Percentiles rank a stretch among this genome's conserved stretches.
phyloP scores from a whole-genome alignment of 768 basidiomycete species.

The Suillus discolor region DNA sequence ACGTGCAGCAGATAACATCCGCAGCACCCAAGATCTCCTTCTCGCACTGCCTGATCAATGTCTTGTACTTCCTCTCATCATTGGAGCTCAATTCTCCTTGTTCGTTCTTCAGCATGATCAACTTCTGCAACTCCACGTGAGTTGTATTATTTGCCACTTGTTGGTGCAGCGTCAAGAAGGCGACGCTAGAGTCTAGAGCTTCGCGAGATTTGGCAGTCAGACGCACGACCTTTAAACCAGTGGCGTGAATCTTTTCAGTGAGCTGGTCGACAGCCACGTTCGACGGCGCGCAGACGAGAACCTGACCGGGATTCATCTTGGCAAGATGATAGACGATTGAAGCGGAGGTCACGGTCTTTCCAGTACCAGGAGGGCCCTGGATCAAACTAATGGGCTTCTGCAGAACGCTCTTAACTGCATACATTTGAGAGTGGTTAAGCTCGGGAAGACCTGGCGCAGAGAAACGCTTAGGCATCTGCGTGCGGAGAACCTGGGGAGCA shows the following conservation, averaged over 20 bases:
- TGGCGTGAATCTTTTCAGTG: conserved; percentile 98
- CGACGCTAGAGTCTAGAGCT: conserved; percentile 93
- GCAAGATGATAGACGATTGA: conserved; percentile 98
- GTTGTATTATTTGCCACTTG: conserved; percentile 97
- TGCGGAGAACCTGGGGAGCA: conserved; percentile 88
- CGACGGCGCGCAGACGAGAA: conserved; percentile 97
- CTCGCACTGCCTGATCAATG: conserved; percentile 91
- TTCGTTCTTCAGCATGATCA: conserved; percentile 96
- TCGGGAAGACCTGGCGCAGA: conserved; percentile 97
- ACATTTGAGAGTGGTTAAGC: conserved; percentile 99
- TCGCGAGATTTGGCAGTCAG: conserved; percentile 98
- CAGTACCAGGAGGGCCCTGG: conserved; percentile 98
- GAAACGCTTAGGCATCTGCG: conserved; percentile 96
- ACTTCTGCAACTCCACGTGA: conserved; percentile 95
- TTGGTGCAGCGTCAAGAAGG: conserved; percentile 93
- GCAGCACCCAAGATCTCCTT: conserved; percentile 95
- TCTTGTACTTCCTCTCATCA: conserved; percentile 98
- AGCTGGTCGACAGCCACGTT: conserved; percentile 99
- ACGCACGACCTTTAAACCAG: conserved; percentile 97
- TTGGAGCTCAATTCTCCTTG: conserved; percentile 96
- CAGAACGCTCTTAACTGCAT: conserved; percentile 97
- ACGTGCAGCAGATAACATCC: conserved; percentile 98
- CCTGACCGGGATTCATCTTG: conserved; percentile 99
- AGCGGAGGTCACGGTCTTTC: conserved; percentile 98
- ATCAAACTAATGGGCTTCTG: conserved; percentile 98